Evolutionary conservation across 208 protist species (phyloP).

Genomic region (Wallacemonas rigidus): DNA sequence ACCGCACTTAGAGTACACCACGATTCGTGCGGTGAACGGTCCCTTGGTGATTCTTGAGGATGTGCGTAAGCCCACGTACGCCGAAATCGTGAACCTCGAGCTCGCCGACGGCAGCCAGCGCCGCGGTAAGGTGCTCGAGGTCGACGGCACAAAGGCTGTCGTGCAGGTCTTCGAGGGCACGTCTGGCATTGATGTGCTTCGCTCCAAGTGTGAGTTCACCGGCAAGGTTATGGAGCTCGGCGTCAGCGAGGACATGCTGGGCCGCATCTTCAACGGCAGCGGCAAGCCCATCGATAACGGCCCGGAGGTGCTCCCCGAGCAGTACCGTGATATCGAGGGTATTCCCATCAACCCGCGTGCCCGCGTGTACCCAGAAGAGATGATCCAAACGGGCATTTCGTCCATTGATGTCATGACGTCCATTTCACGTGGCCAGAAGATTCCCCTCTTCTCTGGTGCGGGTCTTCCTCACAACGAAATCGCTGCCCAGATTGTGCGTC

Average conservation of each 20-base stretch:
- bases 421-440: constrained; percentile 99
- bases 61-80: constrained; percentile 98
- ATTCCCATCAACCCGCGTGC: constrained; percentile 99
- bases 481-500: constrained; percentile 99
- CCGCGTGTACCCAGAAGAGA: constrained; percentile 99
- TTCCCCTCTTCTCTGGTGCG: constrained; percentile 99
- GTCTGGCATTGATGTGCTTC: constrained; percentile 98
- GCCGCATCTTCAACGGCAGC: constrained; percentile 99
- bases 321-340: constrained; percentile 99
- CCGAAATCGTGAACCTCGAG: constrained; percentile 99
- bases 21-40: constrained; percentile 99
- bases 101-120: constrained; percentile 96
- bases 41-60: constrained; percentile 99
- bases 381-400: constrained; percentile 99
- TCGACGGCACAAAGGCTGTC: constrained; percentile 98
- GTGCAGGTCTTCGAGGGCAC: constrained; percentile 99
- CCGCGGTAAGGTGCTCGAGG: constrained; percentile 98
- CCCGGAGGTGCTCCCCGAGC: constrained; percentile 97
- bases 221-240: constrained; percentile 99
- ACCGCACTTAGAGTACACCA: constrained; percentile 97
- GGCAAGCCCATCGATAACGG: constrained; percentile 99
- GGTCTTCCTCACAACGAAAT: constrained; percentile 99
- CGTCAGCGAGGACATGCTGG: constrained; percentile 99
- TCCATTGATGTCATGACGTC: constrained; percentile 99
- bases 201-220: constrained; percentile 98